Evolutionary conservation across 805 yeast genomes (phyloP).

Genomic region (Jamesozyma piceae): DNA sequence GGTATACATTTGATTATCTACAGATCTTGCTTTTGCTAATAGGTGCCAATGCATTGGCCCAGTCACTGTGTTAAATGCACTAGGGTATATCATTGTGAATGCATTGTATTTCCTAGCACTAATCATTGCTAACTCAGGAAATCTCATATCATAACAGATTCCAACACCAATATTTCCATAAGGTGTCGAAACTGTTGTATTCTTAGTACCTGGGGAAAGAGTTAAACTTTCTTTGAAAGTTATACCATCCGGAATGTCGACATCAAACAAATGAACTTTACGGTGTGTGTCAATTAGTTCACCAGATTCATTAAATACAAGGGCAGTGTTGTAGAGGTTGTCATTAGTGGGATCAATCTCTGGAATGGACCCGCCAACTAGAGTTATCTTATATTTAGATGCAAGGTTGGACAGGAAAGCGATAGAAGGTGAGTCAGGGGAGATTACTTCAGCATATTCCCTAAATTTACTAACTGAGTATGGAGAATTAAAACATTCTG

Average conservation of each 20-base stretch:
- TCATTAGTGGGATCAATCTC: constrained; percentile 52
- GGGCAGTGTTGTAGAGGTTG: constrained; percentile 60
- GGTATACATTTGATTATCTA: constrained; percentile 65
- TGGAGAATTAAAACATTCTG: constrained; percentile 96
- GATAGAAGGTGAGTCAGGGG: constrained; percentile 47
- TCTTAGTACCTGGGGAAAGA: constrained; percentile 68
- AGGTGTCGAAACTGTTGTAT: constrained; percentile 46
- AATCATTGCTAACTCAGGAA: constrained; percentile 65
- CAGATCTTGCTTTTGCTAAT: constrained; percentile 62
- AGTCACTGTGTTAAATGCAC: constrained; percentile 76
- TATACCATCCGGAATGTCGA: constrained; percentile 85
- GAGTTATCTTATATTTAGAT: constrained; percentile 46
- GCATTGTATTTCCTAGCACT: constrained; percentile 55
- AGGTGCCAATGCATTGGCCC: constrained; percentile 81
- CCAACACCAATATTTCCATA: constrained; percentile 57
- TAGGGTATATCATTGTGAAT: constrained; percentile 73
- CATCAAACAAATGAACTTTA: constrained; percentile 85
- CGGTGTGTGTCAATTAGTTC: constrained; percentile 78
- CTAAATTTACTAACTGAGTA: constrained; percentile 81
- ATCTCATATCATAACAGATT: constrained; percentile 74
- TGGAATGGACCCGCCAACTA: constrained; percentile 91
- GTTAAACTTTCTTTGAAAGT: constrained; percentile 75
- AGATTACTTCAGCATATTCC: constrained; percentile 81
- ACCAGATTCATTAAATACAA: constrained; percentile 66
- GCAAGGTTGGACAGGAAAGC: constrained; percentile 57